Conservation (phyloP, 495 filamentous ascomycete genomes). For the Neurospora cerealis region DNA sequence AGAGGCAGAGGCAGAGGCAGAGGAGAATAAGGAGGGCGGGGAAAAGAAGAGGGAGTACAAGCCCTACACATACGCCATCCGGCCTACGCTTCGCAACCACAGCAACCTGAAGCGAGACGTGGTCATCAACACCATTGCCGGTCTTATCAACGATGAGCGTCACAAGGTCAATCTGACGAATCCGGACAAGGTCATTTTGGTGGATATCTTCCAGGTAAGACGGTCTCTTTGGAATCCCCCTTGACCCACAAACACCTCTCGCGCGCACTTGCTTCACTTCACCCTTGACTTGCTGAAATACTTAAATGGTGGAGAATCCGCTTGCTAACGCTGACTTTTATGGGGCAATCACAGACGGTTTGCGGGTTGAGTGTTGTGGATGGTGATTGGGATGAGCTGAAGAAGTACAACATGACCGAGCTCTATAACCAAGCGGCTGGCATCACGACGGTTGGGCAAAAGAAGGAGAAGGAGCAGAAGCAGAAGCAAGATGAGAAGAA, state of each 20-base stretch:
- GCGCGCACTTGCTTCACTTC: not conserved
- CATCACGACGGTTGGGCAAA: not conserved
- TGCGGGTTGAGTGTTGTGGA: conserved; percentile 41
- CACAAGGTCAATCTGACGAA: conserved; percentile 78
- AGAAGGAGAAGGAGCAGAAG: conserved; percentile 3
- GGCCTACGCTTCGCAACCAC: conserved; percentile 72
- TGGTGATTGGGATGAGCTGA: conserved; percentile 39
- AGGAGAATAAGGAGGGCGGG: conserved; percentile 29
- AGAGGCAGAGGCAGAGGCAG: conserved; percentile 7
- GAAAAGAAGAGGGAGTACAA: conserved; percentile 25
- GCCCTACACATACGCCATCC: conserved; percentile 61
- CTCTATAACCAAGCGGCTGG: conserved; percentile 24
- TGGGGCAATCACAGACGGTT: conserved; percentile 20
- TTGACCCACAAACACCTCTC: not conserved
- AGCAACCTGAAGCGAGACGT: conserved; percentile 59
- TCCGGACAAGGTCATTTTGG: conserved; percentile 76
- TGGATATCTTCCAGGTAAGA: conserved; percentile 80
- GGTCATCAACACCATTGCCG: conserved; percentile 72
- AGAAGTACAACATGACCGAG: conserved; percentile 38
- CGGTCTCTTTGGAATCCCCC: not conserved
- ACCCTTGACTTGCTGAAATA: not conserved
- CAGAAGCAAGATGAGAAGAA: not conserved
- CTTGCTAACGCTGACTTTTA: not conserved
- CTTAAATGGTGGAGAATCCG: not conserved
- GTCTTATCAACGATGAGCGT: conserved; percentile 36